Base-by-base conservation (phyloP, 768 basidiomycete species). In the Termitomyces sp. region DNA sequence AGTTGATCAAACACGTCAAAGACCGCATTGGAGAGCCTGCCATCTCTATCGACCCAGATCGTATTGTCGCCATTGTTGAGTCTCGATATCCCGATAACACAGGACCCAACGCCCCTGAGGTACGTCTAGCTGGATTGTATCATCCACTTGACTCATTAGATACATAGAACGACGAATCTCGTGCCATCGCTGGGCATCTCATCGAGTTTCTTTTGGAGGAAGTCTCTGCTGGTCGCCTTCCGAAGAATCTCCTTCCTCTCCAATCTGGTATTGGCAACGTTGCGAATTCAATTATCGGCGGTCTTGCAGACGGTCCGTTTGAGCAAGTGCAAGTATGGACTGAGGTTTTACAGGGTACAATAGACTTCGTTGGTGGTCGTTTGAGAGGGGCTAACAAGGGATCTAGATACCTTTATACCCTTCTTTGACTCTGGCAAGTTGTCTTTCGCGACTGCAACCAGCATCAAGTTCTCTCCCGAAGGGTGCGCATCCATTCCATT, bases 251-350 rank as follows among this genome's bases (percentile, higher is more conserved):
- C 5, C 70, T 81, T 0, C 78, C 79, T 2, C 68, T 81, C 1
- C 79, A 79, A 55, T 77, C 75, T 0, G 79, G 78, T 1, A 79
- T 79, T 15, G 78, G 78, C 0, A 79, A 81, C 56, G 78, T 79
- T 5, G 78, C 78, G 8, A 79, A 80, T 55, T 76, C 73, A 0
- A 79, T 80, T 54, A 80, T 80, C 55, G 79, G 78, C 3, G 78
- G 78, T 3, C 68, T 79, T 0, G 78, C 78, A 0, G 76, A 75
- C 0, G 79, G 78, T 1, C 78, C 79, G 1, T 80, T 79, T 47
- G 75, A 80, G 34, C 69, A 76, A 50, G 78, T 80, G 7, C 75
- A 77, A 63, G 79, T 79, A 15, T 80, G 77, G 77, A 80, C 77
- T 5, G 79, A 79, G 65, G 79, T 79, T 2, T 61, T 80, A 26